These are phyloP conservation scores for Paxillus involutus DNA, from an alignment of 768 basidiomycete genomes.

Conservation along the genomic window DNA sequence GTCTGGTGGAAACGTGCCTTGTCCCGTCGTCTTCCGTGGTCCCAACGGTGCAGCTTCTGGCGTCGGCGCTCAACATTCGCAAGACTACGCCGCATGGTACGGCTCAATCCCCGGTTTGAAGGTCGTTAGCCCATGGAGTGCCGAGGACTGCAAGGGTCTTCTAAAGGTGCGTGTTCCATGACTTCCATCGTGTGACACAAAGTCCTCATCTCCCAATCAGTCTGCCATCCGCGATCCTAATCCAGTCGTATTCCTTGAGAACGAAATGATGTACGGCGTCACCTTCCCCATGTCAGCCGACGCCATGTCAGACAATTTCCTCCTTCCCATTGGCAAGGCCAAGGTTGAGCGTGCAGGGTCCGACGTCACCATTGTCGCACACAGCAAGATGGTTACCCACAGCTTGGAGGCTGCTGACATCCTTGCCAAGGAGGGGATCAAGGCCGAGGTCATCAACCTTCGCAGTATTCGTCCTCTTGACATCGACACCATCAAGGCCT, in stretches of 20 bases:
- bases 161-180: slow-evolving; percentile 66
- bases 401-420: slow-evolving; percentile 91
- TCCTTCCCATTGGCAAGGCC: slow-evolving; percentile 95
- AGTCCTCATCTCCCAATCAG: slow-evolving; percentile 36
- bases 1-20: slow-evolving; percentile 98
- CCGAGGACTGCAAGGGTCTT: slow-evolving; percentile 99
- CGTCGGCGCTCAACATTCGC: slow-evolving; percentile 96
- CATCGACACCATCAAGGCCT: slow-evolving; percentile 94
- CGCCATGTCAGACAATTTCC: slow-evolving; percentile 93
- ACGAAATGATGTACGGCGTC: slow-evolving; percentile 98
- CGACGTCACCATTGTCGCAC: slow-evolving; percentile 95
- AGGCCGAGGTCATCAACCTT: slow-evolving; percentile 97
- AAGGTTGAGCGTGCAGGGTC: slow-evolving; percentile 92
- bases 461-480: slow-evolving; percentile 95
- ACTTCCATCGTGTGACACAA: background rate
- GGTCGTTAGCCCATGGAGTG: slow-evolving; percentile 95
- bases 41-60: slow-evolving; percentile 98
- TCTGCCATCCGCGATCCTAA: slow-evolving; percentile 97
- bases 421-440: slow-evolving; percentile 94
- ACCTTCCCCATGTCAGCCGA: slow-evolving; percentile 95
- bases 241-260: slow-evolving; percentile 98
- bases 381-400: slow-evolving; percentile 98
- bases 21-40: slow-evolving; percentile 98
- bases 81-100: slow-evolving; percentile 97
- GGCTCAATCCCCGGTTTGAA: slow-evolving; percentile 93